These are phyloP conservation scores for Beta lomatogona DNA, from an alignment of 179 eudicot genomes.

Conservation along the genomic window DNA sequence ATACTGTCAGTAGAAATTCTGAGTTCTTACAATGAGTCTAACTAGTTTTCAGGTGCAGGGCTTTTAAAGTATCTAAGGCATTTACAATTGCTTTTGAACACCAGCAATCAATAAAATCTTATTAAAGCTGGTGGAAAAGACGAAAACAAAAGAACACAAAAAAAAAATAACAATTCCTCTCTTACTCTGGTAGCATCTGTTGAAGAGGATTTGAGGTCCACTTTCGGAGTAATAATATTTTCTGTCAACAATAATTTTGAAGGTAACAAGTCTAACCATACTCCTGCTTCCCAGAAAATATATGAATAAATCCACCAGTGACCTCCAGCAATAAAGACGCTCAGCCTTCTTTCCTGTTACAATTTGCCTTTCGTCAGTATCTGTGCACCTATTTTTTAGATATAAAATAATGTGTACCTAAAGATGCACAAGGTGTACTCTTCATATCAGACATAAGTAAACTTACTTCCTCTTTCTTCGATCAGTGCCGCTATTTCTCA, in stretches of 20 bases:
- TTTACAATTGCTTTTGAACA: background rate
- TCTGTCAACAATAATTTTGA: background rate
- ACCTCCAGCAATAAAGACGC: background rate
- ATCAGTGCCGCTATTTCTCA: conserved; percentile 63
- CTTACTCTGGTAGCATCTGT: background rate
- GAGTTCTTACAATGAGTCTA: background rate
- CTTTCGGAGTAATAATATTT: background rate
- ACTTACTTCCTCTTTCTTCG: conserved; percentile 87
- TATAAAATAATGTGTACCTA: background rate
- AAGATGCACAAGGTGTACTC: background rate
- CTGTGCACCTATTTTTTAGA: background rate
- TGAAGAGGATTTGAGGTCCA: background rate
- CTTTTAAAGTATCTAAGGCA: background rate
- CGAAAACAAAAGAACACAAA: no score
- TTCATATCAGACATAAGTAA: background rate
- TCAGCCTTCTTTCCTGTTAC: conserved; percentile 36
- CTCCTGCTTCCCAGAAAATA: background rate
- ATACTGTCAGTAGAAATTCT: background rate
- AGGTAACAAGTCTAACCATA: background rate
- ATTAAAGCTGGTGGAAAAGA: background rate
- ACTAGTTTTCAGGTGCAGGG: background rate
- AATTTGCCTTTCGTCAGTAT: conserved; percentile 15
- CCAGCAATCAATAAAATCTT: background rate
- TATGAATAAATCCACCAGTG: background rate
- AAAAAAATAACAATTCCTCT: background rate